Conservation (phyloP, 768 basidiomycete genomes). For the Vararia minispora region DNA sequence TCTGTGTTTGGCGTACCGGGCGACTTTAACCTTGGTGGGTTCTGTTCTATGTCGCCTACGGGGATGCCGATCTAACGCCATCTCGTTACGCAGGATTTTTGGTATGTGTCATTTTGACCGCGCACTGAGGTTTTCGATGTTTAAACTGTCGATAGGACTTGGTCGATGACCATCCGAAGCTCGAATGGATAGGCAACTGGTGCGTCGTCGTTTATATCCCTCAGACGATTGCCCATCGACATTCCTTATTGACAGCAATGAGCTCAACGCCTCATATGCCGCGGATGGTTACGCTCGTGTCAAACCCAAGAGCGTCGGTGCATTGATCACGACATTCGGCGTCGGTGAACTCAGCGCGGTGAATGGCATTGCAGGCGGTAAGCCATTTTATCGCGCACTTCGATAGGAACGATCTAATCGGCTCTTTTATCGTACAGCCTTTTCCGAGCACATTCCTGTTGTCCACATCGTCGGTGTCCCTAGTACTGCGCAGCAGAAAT, state of each 20-base stretch:
- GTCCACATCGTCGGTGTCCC: slow-evolving; percentile 84
- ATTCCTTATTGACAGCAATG: slow-evolving; percentile 40
- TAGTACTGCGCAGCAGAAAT: slow-evolving; percentile 59
- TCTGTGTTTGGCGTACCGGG: slow-evolving; percentile 79
- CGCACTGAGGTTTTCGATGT: slow-evolving; percentile 8
- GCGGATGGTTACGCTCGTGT: slow-evolving; percentile 90
- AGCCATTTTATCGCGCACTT: slow-evolving; percentile 9
- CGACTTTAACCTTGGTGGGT: slow-evolving; percentile 67
- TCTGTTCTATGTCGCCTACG: neutral
- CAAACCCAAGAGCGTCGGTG: slow-evolving; percentile 63
- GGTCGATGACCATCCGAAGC: slow-evolving; percentile 65
- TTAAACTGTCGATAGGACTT: slow-evolving; percentile 43
- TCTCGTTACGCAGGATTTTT: slow-evolving; percentile 33
- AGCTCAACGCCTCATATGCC: slow-evolving; percentile 83
- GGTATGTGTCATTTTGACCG: slow-evolving; percentile 21
- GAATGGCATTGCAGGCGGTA: slow-evolving; percentile 73
- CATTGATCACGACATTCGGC: slow-evolving; percentile 81
- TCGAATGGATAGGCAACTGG: slow-evolving; percentile 88
- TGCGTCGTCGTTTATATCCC: slow-evolving; percentile 17
- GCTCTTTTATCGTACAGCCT: slow-evolving; percentile 34
- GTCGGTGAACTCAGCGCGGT: slow-evolving; percentile 90
- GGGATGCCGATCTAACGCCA: neutral
- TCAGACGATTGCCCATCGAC: neutral
- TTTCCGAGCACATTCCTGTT: slow-evolving; percentile 84
- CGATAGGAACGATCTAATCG: too few relatives aligned